Evolutionary conservation across 2,329 filamentous ascomycete species (phyloP).

Genomic region (Epichloe scottii): DNA sequence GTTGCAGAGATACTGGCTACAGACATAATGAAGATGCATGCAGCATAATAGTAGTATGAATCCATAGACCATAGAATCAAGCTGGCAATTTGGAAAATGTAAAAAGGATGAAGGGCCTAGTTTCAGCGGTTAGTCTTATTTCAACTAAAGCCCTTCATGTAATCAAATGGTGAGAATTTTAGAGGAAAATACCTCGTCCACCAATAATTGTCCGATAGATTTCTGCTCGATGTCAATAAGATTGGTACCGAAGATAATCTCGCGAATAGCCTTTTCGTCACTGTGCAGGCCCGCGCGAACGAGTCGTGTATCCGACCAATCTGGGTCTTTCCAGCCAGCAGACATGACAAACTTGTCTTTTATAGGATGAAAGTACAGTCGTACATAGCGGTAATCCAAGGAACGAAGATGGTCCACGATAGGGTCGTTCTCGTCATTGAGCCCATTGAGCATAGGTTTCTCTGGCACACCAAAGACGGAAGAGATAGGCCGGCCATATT

Average conservation of each 20-base stretch:
- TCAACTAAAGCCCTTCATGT: not conserved
- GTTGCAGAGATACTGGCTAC: conserved; percentile 84
- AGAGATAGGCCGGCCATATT: conserved; percentile 42
- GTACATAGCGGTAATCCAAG: conserved; percentile 87
- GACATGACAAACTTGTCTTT: conserved; percentile 81
- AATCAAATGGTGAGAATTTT: not conserved
- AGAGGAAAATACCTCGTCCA: conserved; percentile 58
- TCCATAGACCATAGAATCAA: conserved; percentile 89
- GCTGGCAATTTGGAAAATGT: conserved; percentile 95
- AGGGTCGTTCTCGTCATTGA: conserved; percentile 57
- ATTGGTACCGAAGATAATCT: conserved; percentile 80
- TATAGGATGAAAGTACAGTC: conserved; percentile 79
- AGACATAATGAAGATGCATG: conserved; percentile 90
- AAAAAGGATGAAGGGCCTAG: conserved; percentile 89
- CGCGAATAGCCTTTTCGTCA: conserved; percentile 74
- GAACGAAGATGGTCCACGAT: conserved; percentile 62
- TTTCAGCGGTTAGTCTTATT: not conserved
- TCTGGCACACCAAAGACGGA: conserved; percentile 55
- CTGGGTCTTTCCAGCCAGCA: conserved; percentile 87
- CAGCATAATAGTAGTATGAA: conserved; percentile 94
- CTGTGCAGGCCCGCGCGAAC: conserved; percentile 73
- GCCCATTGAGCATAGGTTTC: conserved; percentile 41
- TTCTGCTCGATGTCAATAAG: conserved; percentile 91
- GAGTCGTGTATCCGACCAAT: conserved; percentile 66
- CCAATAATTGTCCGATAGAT: conserved; percentile 63